These are phyloP conservation scores for Dendrobium officinale DNA, from an alignment of 106 monocot species.

Conservation along the genomic window DNA sequence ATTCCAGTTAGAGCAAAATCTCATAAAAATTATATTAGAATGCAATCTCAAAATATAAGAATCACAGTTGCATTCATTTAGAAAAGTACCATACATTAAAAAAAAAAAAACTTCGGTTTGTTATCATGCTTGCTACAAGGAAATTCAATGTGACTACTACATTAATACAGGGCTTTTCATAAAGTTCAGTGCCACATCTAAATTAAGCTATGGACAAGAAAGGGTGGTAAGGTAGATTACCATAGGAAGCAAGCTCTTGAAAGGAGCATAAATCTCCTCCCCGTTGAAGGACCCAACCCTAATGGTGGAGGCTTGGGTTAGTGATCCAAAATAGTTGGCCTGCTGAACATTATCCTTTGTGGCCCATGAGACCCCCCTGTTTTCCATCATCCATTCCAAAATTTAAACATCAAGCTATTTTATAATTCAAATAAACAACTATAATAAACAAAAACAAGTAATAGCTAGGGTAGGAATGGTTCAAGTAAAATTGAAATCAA, in stretches of 20 bases:
- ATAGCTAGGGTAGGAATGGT: too few species aligned
- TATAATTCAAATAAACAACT: background rate
- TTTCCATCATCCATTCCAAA: background rate
- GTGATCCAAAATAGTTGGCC: conserved; percentile 91
- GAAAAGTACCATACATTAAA: background rate
- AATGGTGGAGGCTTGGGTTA: conserved; percentile 84
- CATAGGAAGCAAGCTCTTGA: conserved; percentile 96
- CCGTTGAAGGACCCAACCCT: conserved; percentile 92
- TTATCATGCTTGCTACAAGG: background rate
- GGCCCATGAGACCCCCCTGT: conserved; percentile 91
- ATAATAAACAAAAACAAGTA: background rate
- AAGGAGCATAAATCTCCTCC: conserved; percentile 95
- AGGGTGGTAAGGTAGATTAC: conserved; percentile 20
- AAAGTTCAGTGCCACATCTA: background rate
- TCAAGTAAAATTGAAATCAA: background rate
- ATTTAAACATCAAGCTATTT: background rate
- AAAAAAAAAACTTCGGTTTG: background rate
- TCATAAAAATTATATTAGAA: background rate
- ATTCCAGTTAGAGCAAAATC: background rate
- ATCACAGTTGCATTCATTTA: background rate
- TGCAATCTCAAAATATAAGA: background rate
- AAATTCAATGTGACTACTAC: background rate
- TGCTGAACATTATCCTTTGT: conserved; percentile 94
- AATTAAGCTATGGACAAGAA: background rate
- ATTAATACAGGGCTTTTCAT: background rate